Evolutionary conservation across 306 rosid genomes (phyloP).

Genomic region (Trifolium dubium): DNA sequence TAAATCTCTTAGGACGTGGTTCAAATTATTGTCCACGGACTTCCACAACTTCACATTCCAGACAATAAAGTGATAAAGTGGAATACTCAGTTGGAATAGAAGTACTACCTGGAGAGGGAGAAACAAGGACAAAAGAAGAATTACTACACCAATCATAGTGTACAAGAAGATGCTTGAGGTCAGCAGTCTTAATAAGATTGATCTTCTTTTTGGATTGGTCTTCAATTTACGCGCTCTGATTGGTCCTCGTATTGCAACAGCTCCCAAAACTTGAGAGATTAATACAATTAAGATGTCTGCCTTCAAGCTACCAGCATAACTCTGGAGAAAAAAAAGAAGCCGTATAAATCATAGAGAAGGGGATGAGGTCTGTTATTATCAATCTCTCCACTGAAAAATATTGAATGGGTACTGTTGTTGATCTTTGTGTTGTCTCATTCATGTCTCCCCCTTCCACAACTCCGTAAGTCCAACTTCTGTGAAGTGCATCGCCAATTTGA

Average conservation of each 20-base stretch:
- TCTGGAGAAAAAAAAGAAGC: neutral
- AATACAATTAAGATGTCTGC: neutral
- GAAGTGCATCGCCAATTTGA: constrained; percentile 21
- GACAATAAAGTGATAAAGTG: neutral
- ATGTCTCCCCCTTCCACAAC: neutral
- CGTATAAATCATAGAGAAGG: neutral
- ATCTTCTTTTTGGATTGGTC: neutral
- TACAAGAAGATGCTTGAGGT: neutral
- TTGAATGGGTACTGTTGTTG: neutral
- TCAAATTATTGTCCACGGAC: neutral
- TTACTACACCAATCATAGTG: neutral
- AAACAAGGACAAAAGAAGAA: neutral
- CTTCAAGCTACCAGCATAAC: neutral
- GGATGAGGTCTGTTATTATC: neutral
- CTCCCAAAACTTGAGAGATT: neutral
- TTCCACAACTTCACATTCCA: neutral
- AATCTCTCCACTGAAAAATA: neutral
- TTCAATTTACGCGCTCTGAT: neutral
- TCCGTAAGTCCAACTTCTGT: constrained; percentile 21
- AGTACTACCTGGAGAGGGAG: neutral
- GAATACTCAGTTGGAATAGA: neutral
- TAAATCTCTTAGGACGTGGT: neutral
- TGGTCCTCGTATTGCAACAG: neutral
- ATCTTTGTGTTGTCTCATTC: neutral
- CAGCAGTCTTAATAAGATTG: neutral